Evolutionary conservation across 1,139 yeast genomes (phyloP).

Genomic region (Zhuliangozyma blackwelliae): DNA sequence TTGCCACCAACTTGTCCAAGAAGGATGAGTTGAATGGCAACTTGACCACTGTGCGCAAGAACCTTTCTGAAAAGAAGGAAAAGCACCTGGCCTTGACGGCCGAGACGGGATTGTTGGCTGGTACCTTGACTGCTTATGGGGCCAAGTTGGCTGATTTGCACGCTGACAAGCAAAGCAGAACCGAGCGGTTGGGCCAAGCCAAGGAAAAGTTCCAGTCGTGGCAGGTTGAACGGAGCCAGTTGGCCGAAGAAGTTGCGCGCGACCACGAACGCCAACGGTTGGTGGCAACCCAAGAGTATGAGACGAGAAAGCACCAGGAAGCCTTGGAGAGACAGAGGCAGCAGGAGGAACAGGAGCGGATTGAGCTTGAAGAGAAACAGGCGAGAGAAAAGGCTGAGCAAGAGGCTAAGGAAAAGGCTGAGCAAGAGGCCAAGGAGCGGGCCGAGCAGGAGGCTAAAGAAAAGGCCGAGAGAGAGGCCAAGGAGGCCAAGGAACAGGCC

Average conservation of each 20-base stretch:
- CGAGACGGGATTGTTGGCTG: slow-evolving; percentile 44
- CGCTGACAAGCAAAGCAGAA: slow-evolving; percentile 36
- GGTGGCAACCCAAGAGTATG: slow-evolving; percentile 47
- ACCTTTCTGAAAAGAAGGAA: slow-evolving; percentile 32
- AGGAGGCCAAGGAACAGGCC: slow-evolving; percentile 11
- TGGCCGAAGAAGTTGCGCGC: slow-evolving; percentile 36
- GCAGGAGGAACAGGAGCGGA: slow-evolving; percentile 31
- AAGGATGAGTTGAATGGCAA: slow-evolving; percentile 41
- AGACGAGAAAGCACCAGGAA: slow-evolving; percentile 41
- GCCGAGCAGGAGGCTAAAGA: slow-evolving; percentile 15
- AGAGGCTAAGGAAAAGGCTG: slow-evolving; percentile 27
- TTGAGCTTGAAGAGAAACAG: slow-evolving; percentile 26
- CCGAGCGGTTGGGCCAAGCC: slow-evolving; percentile 39
- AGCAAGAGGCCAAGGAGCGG: slow-evolving; percentile 24
- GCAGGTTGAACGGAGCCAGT: slow-evolving; percentile 40
- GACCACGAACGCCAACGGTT: slow-evolving; percentile 45
- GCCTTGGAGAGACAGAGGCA: slow-evolving; percentile 41
- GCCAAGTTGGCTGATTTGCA: slow-evolving; percentile 39
- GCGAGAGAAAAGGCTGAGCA: slow-evolving; percentile 28
- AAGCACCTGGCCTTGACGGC: slow-evolving; percentile 35
- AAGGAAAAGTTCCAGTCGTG: slow-evolving; percentile 36
- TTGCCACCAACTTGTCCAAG: slow-evolving; percentile 31
- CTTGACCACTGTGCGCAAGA: slow-evolving; percentile 30
- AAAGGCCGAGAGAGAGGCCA: slow-evolving; percentile 15
- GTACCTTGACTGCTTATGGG: slow-evolving; percentile 42